phyloP scores from a whole-genome alignment of 352 stramenopile species.

The Globisporangium camurandrum region DNA sequence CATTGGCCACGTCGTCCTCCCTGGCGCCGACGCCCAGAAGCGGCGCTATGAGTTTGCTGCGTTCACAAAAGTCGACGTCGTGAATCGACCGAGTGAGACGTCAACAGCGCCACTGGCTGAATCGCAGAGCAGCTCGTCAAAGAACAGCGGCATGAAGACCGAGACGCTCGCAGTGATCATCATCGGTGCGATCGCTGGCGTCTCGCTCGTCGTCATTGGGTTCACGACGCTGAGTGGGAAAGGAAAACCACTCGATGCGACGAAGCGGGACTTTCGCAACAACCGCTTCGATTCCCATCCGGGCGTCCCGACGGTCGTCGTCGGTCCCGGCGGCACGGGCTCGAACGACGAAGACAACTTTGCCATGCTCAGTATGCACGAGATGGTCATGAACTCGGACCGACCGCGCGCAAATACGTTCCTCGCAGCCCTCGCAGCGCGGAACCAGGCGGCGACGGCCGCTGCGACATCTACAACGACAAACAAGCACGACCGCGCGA shows the following conservation, averaged over 20 bases:
- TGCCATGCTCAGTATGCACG: conserved; percentile 72
- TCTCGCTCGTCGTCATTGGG: conserved; percentile 53
- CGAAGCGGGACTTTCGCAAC: conserved; percentile 8
- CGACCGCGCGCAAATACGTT: conserved; percentile 32
- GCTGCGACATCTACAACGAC: too few relatives aligned
- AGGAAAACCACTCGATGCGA: conserved; percentile 8
- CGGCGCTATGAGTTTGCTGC: conserved; percentile 62
- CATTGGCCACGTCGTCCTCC: conserved; percentile 56
- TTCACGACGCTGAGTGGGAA: conserved; percentile 59
- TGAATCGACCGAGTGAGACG: conserved; percentile 18
- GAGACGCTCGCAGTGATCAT: conserved; percentile 57
- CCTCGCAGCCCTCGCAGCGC: conserved; percentile 29
- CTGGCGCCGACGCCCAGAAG: conserved; percentile 27
- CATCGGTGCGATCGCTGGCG: conserved; percentile 59
- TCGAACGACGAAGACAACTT: conserved; percentile 62
- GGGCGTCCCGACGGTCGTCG: conserved; percentile 15
- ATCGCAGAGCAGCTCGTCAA: conserved; percentile 1
- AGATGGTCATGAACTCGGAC: conserved; percentile 45
- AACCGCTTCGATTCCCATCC: conserved; percentile 10
- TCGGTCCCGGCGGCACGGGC: conserved; percentile 18
- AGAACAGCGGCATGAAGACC: conserved; percentile 38
- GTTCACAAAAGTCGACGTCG: conserved; percentile 36
- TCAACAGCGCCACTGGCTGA: conserved; percentile 19
- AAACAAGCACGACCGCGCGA: too few relatives aligned
- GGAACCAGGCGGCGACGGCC: conserved; percentile 16